phyloP scores from a whole-genome alignment of 1,284 basidiomycete species.

The Fomes fomentarius region DNA sequence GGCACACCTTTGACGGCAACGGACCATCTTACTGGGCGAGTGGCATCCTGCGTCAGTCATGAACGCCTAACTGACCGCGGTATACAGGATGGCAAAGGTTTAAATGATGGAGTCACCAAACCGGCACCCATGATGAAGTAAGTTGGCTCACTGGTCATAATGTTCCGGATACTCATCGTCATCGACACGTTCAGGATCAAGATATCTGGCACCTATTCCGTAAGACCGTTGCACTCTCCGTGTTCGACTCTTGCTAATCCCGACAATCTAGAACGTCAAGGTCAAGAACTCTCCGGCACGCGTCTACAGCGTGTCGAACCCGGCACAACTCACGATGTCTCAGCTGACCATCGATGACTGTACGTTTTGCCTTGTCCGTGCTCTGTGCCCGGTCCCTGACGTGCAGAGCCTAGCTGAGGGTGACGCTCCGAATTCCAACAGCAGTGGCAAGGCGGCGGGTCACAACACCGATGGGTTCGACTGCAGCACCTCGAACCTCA shows the following conservation, averaged over 20 bases:
- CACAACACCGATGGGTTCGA: conserved; percentile 62
- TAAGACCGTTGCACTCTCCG: conserved; percentile 7
- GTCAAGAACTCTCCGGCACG: conserved; percentile 43
- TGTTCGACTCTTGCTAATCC: not conserved
- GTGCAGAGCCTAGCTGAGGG: conserved; percentile 33
- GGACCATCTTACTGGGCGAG: conserved; percentile 42
- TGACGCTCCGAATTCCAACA: conserved; percentile 46
- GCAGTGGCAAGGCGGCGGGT: conserved; percentile 40
- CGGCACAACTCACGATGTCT: conserved; percentile 17
- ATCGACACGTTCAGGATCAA: conserved; percentile 43
- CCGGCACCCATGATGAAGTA: conserved; percentile 43
- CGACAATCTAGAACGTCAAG: conserved; percentile 35
- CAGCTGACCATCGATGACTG: conserved; percentile 42
- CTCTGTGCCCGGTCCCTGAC: not conserved
- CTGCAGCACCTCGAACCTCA: conserved; percentile 43
- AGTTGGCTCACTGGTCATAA: not conserved
- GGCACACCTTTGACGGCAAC: conserved; percentile 43
- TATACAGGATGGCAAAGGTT: conserved; percentile 41
- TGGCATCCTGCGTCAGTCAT: not conserved
- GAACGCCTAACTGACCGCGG: not conserved
- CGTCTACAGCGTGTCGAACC: conserved; percentile 39
- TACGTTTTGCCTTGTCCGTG: conserved; percentile 13
- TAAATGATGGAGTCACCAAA: conserved; percentile 41
- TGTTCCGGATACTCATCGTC: too few species aligned
- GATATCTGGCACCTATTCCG: conserved; percentile 53